phyloP scores from a whole-genome alignment of 1,284 basidiomycete genomes.

The Rhodotorula sp. region DNA sequence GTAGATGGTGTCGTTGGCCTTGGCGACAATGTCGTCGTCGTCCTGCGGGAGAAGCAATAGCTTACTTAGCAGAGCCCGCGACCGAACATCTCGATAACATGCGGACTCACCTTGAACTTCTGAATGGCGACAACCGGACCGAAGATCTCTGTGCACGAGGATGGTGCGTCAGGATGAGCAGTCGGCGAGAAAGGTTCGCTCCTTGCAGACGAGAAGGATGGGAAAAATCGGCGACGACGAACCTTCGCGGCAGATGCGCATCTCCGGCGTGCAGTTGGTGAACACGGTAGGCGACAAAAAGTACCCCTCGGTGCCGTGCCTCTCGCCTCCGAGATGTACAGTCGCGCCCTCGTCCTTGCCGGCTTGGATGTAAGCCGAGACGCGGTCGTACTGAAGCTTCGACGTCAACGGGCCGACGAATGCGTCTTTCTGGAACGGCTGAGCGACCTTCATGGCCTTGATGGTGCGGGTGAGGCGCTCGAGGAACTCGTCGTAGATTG shows the following conservation, averaged over 20 bases:
- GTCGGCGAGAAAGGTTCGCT: background rate
- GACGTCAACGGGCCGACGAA: conserved; percentile 87
- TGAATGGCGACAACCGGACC: conserved; percentile 68
- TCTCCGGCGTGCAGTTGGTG: conserved; percentile 67
- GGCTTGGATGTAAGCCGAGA: conserved; percentile 82
- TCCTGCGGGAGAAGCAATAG: conserved; percentile 11
- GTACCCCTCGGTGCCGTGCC: conserved; percentile 64
- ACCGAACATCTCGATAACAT: conserved; percentile 52
- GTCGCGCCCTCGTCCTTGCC: conserved; percentile 80
- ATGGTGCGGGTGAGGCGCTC: conserved; percentile 60
- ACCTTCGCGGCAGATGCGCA: conserved; percentile 83
- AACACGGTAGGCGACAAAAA: conserved; percentile 76
- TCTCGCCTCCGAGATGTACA: conserved; percentile 70
- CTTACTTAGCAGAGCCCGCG: conserved; percentile 19
- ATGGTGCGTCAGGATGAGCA: background rate
- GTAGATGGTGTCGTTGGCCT: conserved; percentile 80
- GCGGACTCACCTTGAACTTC: conserved; percentile 51
- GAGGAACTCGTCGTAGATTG: conserved; percentile 70
- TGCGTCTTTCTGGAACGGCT: conserved; percentile 69
- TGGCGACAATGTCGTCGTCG: conserved; percentile 55
- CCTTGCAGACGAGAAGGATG: background rate
- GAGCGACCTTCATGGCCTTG: conserved; percentile 62
- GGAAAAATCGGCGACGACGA: conserved; percentile 57
- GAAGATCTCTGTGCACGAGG: conserved; percentile 32
- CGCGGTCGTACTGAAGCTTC: conserved; percentile 59